Base-by-base conservation (phyloP, 139 green algal species). In the Micractinium conductrix region DNA sequence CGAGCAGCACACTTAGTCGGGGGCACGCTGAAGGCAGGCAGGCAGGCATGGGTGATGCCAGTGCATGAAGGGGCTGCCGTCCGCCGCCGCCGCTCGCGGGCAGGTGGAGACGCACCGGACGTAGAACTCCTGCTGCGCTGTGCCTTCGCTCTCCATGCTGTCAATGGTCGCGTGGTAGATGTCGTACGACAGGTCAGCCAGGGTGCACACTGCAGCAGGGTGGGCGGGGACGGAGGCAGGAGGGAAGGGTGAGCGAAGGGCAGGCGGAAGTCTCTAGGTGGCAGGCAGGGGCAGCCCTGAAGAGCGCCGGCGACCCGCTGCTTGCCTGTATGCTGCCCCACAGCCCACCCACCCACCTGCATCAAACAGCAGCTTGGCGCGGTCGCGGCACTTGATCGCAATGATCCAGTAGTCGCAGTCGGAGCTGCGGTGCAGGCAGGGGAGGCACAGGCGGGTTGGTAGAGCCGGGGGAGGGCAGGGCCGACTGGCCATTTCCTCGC, bases 141-240 rank as follows among this genome's bases (percentile, higher is more conserved):
- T 55, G 24, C 89, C 87, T 1, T 60, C 58, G 9, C 87, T 63
- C 17, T 58, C 22, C 43, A 30, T 67, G 76, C n/a, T 73, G 86
- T 98, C 95, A 53, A 99, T 96, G 43, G 96, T 97, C 14, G 93
- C 96, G 79, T 99, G 96, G 84, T 93, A 98, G 28, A 99, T 93
- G 79, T 98, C 95, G 79, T 97, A 98, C 71, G 96, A 89, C 88
- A 99, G 91, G 89, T 99, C 96, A 2, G 95, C 94, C 44, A 98
- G 92, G 0, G 96, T 98, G 89, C 96, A 95, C 26, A 92, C 86
- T 30, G 75, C 53, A 58, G 53, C 2, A 26, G 37, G 8, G 30
- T 5, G 24, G 38, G 14, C 26, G 5, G 5, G 5, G 12, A 28
- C 38, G 16, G 16, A n/a, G 9, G 1, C n/a, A 8, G 30, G 9